Conservation (phyloP, 225 moss, liverwort and hornwort species). For the Rhytidiadelphus loreus region DNA sequence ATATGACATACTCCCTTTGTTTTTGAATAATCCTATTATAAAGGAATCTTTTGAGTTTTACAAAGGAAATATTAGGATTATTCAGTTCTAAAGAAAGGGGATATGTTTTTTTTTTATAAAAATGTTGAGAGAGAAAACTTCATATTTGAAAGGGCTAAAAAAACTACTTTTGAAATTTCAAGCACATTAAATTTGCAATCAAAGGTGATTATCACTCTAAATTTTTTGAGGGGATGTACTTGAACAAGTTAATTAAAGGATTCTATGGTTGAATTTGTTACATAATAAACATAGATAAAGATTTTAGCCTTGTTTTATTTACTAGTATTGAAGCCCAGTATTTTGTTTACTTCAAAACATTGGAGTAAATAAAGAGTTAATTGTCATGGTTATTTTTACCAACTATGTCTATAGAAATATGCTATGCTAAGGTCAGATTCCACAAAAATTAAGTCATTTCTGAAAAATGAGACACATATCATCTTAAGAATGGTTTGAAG, state of each 20-base stretch:
- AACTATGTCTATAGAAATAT: neutral
- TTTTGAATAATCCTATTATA: too few species aligned
- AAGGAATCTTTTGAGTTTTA: neutral
- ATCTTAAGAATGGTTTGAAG: too few species aligned
- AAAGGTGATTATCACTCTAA: neutral
- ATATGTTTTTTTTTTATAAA: neutral
- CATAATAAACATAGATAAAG: neutral
- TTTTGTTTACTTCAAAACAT: neutral
- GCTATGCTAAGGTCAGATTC: too few species aligned
- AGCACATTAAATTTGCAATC: neutral
- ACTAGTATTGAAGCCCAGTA: neutral
- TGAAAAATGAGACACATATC: too few species aligned
- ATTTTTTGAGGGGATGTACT: neutral
- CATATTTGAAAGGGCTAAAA: neutral
- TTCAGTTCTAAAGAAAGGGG: rapidly evolving
- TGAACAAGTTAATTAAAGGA: neutral
- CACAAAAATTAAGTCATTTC: too few species aligned
- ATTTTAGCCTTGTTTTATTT: neutral
- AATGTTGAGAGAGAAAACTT: neutral
- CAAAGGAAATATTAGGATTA: rapidly evolving
- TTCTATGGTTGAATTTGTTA: neutral
- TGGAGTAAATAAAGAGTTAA: too few species aligned
- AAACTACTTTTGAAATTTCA: neutral
- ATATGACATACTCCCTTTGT: too few species aligned
- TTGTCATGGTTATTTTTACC: neutral